A percentile compares a stretch with the other conserved stretches of the same genome.
Conservation (phyloP, 2,329 filamentous ascomycete species). For the Talaromyces amestolkiae region DNA sequence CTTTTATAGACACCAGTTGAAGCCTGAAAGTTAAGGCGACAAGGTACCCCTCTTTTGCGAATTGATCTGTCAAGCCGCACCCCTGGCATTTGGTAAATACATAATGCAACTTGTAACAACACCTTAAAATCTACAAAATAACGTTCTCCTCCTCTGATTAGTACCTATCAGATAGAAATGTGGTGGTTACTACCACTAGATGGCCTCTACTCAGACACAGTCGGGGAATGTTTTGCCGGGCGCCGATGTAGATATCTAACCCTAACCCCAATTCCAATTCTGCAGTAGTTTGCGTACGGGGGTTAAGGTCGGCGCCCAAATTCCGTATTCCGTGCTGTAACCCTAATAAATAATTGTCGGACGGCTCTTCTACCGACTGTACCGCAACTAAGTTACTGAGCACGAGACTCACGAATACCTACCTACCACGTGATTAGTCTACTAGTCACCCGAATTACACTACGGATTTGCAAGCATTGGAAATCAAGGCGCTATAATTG, state of each 20-base stretch:
- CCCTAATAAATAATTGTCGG: background rate
- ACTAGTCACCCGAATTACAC: background rate
- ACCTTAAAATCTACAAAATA: background rate
- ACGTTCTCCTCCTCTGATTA: background rate
- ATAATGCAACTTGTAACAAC: background rate
- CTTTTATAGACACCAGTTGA: background rate
- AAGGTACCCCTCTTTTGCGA: background rate
- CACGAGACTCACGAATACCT: background rate
- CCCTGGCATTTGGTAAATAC: background rate
- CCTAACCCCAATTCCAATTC: too few relatives aligned
- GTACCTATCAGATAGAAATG: background rate
- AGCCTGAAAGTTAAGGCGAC: background rate
- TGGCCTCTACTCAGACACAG: background rate
- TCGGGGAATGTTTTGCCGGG: background rate
- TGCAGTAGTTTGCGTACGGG: too few relatives aligned
- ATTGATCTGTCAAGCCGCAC: background rate
- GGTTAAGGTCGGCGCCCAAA: too few relatives aligned
- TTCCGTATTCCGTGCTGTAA: background rate
- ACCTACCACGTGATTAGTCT: background rate
- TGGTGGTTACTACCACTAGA: background rate
- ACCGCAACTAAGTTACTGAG: background rate
- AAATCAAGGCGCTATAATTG: background rate
- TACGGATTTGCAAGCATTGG: constrained; percentile 1
- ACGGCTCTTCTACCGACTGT: background rate
- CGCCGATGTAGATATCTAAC: background rate